A percentile compares a stretch with the other conserved stretches of the same genome.
Conservation (phyloP, 495 filamentous ascomycete species). For the Penicillium lividum region DNA sequence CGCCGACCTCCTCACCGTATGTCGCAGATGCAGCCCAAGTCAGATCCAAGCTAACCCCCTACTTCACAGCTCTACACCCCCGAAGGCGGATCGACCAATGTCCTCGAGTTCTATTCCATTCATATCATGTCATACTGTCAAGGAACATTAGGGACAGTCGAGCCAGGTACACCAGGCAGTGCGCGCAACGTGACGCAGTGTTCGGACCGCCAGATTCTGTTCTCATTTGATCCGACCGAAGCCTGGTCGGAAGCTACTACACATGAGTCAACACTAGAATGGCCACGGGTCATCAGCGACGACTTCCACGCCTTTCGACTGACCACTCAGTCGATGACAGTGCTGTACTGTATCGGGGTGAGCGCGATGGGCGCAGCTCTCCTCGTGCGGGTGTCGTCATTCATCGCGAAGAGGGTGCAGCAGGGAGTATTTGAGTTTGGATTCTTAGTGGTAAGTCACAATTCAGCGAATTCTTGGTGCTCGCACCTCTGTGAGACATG, state of each 20-base stretch:
- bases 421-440: constrained; percentile 31
- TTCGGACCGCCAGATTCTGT: constrained; percentile 55
- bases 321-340: constrained; percentile 55
- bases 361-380: constrained; percentile 58
- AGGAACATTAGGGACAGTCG: constrained; percentile 51
- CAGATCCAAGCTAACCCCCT: constrained; percentile 20
- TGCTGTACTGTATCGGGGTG: constrained; percentile 66
- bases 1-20: constrained; percentile 66
- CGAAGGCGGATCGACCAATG: constrained; percentile 49
- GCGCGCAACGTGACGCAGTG: constrained; percentile 61
- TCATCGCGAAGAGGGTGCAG: constrained; percentile 14
- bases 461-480: neutral
- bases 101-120: constrained; percentile 73
- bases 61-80: constrained; percentile 37
- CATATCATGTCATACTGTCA: constrained; percentile 72
- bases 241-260: constrained; percentile 56
- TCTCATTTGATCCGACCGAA: constrained; percentile 60
- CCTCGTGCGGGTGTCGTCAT: constrained; percentile 33
- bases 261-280: constrained; percentile 56
- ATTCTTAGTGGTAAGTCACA: constrained; percentile 35
- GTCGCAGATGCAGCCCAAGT: constrained; percentile 3
- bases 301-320: constrained; percentile 54
- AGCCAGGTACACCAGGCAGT: constrained; percentile 33
- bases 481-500: constrained; percentile 4
- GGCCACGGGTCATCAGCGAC: constrained; percentile 62